Conservation (phyloP, 495 filamentous ascomycete genomes). For the Bathelium albidoporum region DNA sequence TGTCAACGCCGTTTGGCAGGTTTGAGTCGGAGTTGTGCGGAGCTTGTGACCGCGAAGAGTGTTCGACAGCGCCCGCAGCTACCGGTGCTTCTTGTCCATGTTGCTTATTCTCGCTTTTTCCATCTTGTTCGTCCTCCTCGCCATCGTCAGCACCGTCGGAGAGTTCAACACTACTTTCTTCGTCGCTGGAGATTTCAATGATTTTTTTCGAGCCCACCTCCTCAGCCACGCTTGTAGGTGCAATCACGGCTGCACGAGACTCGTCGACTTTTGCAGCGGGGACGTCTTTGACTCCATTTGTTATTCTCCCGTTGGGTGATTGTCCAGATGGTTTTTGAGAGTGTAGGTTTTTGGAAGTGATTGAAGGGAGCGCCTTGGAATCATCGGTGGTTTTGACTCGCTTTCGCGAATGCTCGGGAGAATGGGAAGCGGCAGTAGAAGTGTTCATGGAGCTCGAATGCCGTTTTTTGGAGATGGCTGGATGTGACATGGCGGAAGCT, state of each 20-base stretch:
- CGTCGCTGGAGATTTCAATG: slow-evolving; percentile 50
- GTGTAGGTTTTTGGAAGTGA: not conserved
- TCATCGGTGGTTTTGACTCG: not conserved
- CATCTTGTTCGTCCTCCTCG: slow-evolving; percentile 23
- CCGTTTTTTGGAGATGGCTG: not conserved
- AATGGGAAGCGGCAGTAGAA: not conserved
- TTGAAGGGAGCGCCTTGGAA: not conserved
- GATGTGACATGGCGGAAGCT: not conserved
- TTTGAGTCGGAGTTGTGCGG: not conserved
- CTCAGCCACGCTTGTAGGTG: not conserved
- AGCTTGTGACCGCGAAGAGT: not conserved
- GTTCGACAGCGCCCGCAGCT: slow-evolving; percentile 15
- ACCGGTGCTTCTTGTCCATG: slow-evolving; percentile 18
- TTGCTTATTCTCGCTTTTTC: slow-evolving; percentile 21
- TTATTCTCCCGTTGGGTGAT: not conserved
- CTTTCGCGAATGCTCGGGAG: not conserved
- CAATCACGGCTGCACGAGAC: slow-evolving; percentile 43
- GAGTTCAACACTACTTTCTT: slow-evolving; percentile 22
- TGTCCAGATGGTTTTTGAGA: not conserved
- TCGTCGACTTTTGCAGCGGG: slow-evolving; percentile 62
- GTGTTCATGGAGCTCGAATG: not conserved
- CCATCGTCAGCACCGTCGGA: slow-evolving; percentile 28
- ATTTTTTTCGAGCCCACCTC: slow-evolving; percentile 23
- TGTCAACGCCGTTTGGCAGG: not conserved
- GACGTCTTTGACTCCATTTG: slow-evolving; percentile 39